Evolutionary conservation across 371 early-diverging fungal species (phyloP), one percentile per base, ranked within the genome.

Genomic region (Apophysomyces elegans): DNA sequence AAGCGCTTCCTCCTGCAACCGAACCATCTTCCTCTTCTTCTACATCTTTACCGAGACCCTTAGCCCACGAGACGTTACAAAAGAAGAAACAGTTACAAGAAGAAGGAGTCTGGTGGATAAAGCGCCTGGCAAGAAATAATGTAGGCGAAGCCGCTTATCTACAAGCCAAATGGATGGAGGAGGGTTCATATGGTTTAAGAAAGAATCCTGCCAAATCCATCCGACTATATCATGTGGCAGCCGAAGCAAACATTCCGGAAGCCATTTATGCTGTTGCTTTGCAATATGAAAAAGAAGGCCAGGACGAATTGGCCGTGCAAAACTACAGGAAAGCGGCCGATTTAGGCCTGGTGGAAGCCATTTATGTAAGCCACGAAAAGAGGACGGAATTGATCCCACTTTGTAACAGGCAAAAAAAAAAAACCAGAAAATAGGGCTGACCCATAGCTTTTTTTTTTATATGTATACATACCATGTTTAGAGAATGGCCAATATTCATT

Each of bases 301-400:
- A 87, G 67, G 74, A 73, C 59, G 80, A 80, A 63, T 84, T 86
- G 59, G 88, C 94, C 0, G 81, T 91, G n/a, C 84, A 87, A 64
- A 83, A 88, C 58, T 93, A 90, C 76, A 86, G 88, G 72, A 87
- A 90, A 71, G 90, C 93, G 5, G 91, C 93, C 3, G 82, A 86
- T 70, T 66, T 87, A 61, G 85, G 90, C 61, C 77, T 88, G 63
- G 85, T 87, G 39, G 76, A 87, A 70, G 88, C 90, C 39, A 84
- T 90, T 77, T 89, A 87, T 68, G 88, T 89, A 86, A 70, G 81
- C 69, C 26, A 26, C 1, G 26, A 26, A 26, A 26, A 26, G 26
- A 26, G 26, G 26, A 26, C 26, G 26, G 26, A 26, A 26, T 5
- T 7, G 38, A 7, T 11, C 36, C n/a, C 11, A 12, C 13, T 16